These are phyloP conservation scores for Suillus occidentalis DNA, from an alignment of 768 basidiomycete species.

Conservation along the genomic window DNA sequence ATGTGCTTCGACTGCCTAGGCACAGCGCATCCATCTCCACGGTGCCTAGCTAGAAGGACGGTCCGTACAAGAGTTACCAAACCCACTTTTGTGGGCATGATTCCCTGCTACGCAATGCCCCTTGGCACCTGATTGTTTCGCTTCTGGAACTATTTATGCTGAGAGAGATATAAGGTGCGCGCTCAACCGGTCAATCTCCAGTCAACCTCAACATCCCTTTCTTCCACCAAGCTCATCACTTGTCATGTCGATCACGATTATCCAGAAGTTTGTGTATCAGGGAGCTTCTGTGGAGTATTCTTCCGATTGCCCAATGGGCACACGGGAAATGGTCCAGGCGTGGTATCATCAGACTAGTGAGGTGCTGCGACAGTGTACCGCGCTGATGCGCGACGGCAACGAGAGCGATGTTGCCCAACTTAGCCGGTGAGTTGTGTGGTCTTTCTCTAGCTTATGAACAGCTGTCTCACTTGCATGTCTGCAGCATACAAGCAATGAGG, in stretches of 20 bases:
- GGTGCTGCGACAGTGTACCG: slow-evolving; percentile 3
- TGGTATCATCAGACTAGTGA: slow-evolving; percentile 7
- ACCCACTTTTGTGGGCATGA: slow-evolving; percentile 5
- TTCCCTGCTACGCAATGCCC: not conserved
- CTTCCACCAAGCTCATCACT: not conserved
- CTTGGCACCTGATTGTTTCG: slow-evolving; percentile 1
- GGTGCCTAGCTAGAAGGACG: slow-evolving; percentile 5
- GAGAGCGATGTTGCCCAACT: not conserved
- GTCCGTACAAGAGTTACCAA: slow-evolving; percentile 4
- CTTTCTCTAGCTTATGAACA: not conserved
- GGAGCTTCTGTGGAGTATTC: not conserved
- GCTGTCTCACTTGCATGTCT: not conserved
- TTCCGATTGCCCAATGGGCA: slow-evolving; percentile 3
- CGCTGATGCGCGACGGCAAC: not conserved
- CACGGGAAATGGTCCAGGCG: slow-evolving; percentile 1
- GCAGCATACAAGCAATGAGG: slow-evolving; percentile 5
- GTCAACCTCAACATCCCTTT: not conserved
- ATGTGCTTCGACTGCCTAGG: not conserved
- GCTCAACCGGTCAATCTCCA: not conserved
- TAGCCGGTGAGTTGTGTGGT: not conserved
- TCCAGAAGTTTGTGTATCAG: slow-evolving; percentile 4
- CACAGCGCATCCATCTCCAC: not conserved
- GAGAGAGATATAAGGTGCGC: not conserved
- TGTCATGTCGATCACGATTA: slow-evolving; percentile 4
- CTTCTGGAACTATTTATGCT: not conserved